phyloP scores from a whole-genome alignment of 2,329 filamentous ascomycete species.

The Colletotrichum horii region DNA sequence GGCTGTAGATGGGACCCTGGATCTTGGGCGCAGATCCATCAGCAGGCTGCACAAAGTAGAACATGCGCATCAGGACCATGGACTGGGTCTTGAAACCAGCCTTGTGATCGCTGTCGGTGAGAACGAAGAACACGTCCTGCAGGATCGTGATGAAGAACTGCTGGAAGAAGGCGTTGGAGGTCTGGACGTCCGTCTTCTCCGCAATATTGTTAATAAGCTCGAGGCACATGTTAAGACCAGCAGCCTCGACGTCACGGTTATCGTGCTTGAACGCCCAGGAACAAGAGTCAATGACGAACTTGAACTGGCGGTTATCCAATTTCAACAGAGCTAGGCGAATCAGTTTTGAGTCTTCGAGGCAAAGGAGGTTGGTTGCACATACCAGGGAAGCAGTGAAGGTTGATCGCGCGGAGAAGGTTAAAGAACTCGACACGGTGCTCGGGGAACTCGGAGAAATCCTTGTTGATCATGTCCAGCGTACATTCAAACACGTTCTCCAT shows the following conservation, averaged over 20 bases:
- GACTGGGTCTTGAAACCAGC: constrained; percentile 99
- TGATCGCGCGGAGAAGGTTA: constrained; percentile 94
- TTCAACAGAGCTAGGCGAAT: constrained; percentile 75
- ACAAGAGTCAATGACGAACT: constrained; percentile 98
- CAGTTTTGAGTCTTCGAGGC: constrained; percentile 2
- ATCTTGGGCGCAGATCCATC: constrained; percentile 80
- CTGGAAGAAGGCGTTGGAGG: constrained; percentile 95
- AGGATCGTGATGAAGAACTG: constrained; percentile 95
- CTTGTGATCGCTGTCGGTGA: constrained; percentile 98
- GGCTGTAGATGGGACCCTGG: constrained; percentile 85
- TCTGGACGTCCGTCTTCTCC: constrained; percentile 78
- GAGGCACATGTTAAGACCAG: constrained; percentile 96
- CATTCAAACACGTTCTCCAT: constrained; percentile 99
- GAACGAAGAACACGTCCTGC: constrained; percentile 97
- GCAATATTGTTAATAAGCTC: constrained; percentile 98
- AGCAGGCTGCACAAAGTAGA: constrained; percentile 86
- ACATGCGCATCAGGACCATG: constrained; percentile 91
- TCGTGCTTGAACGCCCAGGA: constrained; percentile 99
- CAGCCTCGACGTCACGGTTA: constrained; percentile 96
- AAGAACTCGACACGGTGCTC: constrained; percentile 99
- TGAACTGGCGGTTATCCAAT: constrained; percentile 95
- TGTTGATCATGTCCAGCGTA: constrained; percentile 99
- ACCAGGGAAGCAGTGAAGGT: constrained; percentile 93
- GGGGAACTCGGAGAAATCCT: constrained; percentile 98
- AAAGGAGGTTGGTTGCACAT: constrained; percentile 26